A percentile compares a stretch with the other conserved stretches of the same genome.
Conservation (phyloP, 176 grass and related monocot genomes). For the Oryza coarctata region DNA sequence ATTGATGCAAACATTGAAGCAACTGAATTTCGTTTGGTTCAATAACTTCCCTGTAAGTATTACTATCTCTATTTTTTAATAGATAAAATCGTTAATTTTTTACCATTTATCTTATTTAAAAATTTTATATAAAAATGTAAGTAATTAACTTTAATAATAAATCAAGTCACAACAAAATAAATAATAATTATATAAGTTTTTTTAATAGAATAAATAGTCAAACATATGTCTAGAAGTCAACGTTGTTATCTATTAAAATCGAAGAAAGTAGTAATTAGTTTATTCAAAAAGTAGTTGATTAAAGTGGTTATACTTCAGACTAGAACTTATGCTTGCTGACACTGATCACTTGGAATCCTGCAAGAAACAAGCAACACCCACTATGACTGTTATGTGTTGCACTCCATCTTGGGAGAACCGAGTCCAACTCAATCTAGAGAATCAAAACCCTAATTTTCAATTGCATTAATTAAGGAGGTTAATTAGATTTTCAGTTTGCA, state of each 20-base stretch:
- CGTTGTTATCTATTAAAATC: no score
- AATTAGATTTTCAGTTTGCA: neutral
- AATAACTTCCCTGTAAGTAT: neutral
- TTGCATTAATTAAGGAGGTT: neutral
- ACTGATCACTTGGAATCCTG: neutral
- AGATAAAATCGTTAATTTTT: no score
- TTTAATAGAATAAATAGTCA: no score
- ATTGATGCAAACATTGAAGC: neutral
- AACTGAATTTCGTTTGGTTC: neutral
- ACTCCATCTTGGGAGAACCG: neutral
- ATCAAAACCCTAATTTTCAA: neutral
- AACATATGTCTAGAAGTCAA: no score
- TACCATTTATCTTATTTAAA: no score
- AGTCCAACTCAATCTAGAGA: neutral
- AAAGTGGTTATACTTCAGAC: neutral
- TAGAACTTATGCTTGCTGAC: neutral
- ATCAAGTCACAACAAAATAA: no score
- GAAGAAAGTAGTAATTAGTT: no score
- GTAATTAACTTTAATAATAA: no score
- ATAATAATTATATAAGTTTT: no score
- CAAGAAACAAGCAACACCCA: slow-evolving; percentile 11
- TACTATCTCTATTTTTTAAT: no score
- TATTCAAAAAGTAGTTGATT: neutral
- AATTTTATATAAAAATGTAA: no score
- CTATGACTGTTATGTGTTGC: neutral